Percentiles rank a stretch among this genome's conserved stretches.
Evolutionary conservation across 768 basidiomycete species (phyloP).

Genomic region (Kwoniella dendrophila): DNA sequence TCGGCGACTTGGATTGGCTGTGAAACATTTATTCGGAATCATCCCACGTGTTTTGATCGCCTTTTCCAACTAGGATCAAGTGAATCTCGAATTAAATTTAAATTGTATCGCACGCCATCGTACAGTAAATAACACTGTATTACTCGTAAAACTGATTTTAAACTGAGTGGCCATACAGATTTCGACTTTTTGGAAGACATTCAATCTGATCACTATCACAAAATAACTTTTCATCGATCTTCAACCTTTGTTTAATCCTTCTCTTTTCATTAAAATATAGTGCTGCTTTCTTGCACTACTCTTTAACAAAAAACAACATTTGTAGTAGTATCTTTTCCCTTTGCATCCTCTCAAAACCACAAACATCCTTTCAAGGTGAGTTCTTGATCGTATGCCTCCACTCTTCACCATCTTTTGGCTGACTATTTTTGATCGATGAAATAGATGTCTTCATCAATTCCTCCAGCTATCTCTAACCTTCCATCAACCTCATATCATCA

Average conservation of each 20-base stretch:
- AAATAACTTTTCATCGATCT: not conserved
- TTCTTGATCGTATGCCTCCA: constrained; percentile 3
- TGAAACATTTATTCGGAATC: constrained; percentile 8
- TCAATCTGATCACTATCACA: too few relatives aligned
- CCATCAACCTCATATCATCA: constrained; percentile 42
- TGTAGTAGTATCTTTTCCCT: not conserved
- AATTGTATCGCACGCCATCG: constrained; percentile 22
- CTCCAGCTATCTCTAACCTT: constrained; percentile 35
- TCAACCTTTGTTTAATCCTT: not conserved
- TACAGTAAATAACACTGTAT: too few relatives aligned
- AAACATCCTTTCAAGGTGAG: constrained; percentile 22
- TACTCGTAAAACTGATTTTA: too few relatives aligned
- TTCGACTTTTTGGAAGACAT: constrained; percentile 24
- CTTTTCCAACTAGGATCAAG: too few relatives aligned
- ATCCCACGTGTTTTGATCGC: constrained; percentile 15
- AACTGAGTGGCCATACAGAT: constrained; percentile 18
- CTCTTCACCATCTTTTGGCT: constrained; percentile 3
- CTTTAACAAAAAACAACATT: not conserved
- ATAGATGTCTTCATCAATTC: constrained; percentile 19
- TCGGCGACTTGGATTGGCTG: constrained; percentile 8
- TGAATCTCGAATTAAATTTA: constrained; percentile 9
- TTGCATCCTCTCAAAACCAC: not conserved
- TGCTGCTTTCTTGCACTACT: not conserved
- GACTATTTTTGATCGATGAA: not conserved
- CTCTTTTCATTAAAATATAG: not conserved